Conservation (phyloP, 371 early-diverging fungal genomes). For the Lichtheimia ramosa region DNA sequence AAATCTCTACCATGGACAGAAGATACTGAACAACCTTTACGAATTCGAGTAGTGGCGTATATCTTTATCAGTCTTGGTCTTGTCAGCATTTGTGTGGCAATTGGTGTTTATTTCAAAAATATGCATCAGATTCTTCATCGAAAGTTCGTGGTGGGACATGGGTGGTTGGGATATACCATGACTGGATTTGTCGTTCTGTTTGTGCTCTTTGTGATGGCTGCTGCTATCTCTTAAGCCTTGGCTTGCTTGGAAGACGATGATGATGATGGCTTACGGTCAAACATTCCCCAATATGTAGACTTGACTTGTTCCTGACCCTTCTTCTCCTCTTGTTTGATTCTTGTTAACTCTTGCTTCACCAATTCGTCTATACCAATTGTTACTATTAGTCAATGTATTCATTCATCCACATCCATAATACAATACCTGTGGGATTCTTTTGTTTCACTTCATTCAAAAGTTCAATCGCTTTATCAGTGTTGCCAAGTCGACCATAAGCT, state of each 20-base stretch:
- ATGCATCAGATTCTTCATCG: slow-evolving; percentile 29
- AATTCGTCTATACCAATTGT: slow-evolving; percentile 1
- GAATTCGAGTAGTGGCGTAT: slow-evolving; percentile 27
- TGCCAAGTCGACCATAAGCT: slow-evolving; percentile 30
- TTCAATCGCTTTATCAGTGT: slow-evolving; percentile 28
- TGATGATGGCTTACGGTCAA: background rate
- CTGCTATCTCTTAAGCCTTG: slow-evolving; percentile 17
- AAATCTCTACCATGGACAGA: slow-evolving; percentile 33
- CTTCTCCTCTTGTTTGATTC: slow-evolving; percentile 13
- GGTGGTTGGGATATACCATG: slow-evolving; percentile 34
- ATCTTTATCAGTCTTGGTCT: slow-evolving; percentile 35
- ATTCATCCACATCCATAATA: background rate
- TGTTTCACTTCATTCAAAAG: slow-evolving; percentile 20
- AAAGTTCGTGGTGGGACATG: slow-evolving; percentile 31
- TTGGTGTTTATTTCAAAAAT: slow-evolving; percentile 30
- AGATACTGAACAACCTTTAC: slow-evolving; percentile 13
- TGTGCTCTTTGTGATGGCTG: slow-evolving; percentile 34
- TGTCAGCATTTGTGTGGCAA: slow-evolving; percentile 25
- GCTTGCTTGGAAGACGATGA: no score
- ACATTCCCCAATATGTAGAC: slow-evolving; percentile 14
- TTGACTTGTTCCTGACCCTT: slow-evolving; percentile 9
- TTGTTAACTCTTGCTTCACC: slow-evolving; percentile 9
- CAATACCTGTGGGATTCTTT: slow-evolving; percentile 33
- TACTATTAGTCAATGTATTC: background rate
- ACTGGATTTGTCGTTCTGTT: slow-evolving; percentile 26